These are phyloP conservation scores for Pulveroboletus sp. DNA, from an alignment of 768 basidiomycete species.

Conservation along the genomic window DNA sequence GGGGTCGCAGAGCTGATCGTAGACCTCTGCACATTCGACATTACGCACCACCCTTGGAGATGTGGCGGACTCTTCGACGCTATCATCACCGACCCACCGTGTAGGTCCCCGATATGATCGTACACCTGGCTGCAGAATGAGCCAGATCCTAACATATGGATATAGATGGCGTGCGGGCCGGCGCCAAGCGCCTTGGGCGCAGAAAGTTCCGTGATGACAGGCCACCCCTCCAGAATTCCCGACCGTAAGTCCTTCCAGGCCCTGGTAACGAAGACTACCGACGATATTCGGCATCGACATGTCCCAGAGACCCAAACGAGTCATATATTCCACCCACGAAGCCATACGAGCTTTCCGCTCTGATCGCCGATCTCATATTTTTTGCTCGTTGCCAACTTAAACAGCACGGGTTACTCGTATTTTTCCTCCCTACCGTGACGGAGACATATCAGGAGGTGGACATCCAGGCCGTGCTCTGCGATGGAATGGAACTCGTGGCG, in stretches of 20 bases:
- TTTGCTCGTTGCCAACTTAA: constrained; percentile 81
- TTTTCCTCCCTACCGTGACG: constrained; percentile 90
- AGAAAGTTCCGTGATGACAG: constrained; percentile 41
- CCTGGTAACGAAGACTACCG: neutral
- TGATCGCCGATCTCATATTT: constrained; percentile 76
- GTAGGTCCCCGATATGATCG: constrained; percentile 40
- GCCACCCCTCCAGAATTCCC: constrained; percentile 31
- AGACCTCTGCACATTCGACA: constrained; percentile 87
- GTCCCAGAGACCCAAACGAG: constrained; percentile 39
- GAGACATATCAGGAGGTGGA: constrained; percentile 91
- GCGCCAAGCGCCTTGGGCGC: constrained; percentile 76
- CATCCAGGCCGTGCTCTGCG: constrained; percentile 68
- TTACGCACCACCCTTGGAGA: constrained; percentile 88
- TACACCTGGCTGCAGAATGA: neutral
- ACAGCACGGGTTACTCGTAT: constrained; percentile 85
- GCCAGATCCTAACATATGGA: neutral
- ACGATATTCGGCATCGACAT: neutral
- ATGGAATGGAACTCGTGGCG: constrained; percentile 83
- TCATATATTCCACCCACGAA: constrained; percentile 86
- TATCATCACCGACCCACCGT: constrained; percentile 92
- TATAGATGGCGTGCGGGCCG: constrained; percentile 86
- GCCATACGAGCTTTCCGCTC: constrained; percentile 86
- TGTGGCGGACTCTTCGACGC: constrained; percentile 90
- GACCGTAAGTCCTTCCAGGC: constrained; percentile 37
- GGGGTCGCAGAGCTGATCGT: constrained; percentile 67